Percentiles rank a stretch among this genome's conserved stretches.
These are phyloP conservation scores for Tripterygium wilfordii DNA, from an alignment of 177 flowering plant genomes.

Conservation along the genomic window DNA sequence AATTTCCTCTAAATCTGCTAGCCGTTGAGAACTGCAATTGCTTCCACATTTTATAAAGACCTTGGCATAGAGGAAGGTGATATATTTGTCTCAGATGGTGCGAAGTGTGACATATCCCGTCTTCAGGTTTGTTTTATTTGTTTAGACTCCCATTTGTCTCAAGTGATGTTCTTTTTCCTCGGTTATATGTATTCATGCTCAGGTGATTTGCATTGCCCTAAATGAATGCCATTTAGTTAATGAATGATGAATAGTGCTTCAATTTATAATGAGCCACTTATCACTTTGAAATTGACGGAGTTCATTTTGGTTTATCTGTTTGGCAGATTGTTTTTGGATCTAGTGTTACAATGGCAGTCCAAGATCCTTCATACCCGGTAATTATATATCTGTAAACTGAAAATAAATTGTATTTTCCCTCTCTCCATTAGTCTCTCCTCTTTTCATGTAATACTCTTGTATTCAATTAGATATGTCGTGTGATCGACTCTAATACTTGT, in stretches of 20 bases:
- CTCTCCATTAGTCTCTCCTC: too few species aligned
- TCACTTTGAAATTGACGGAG: too few species aligned
- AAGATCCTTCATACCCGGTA: slow-evolving; percentile 97
- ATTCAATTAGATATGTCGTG: too few species aligned
- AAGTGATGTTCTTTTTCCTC: neutral
- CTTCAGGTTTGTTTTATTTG: slow-evolving; percentile 63
- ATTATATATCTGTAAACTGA: neutral
- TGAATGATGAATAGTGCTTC: too few species aligned
- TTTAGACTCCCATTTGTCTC: neutral
- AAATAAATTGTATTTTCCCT: too few species aligned
- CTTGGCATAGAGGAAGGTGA: slow-evolving; percentile 76
- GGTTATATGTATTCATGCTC: too few species aligned
- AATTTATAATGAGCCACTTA: too few species aligned
- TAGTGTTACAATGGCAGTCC: slow-evolving; percentile 74
- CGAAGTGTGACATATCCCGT: slow-evolving; percentile 93
- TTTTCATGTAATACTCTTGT: too few species aligned
- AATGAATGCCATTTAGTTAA: too few species aligned
- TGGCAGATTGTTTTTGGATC: slow-evolving; percentile 79
- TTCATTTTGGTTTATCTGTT: slow-evolving; percentile 3
- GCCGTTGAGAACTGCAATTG: slow-evolving; percentile 72
- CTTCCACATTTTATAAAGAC: slow-evolving; percentile 51
- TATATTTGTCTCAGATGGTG: slow-evolving; percentile 95
- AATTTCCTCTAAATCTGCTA: too few species aligned
- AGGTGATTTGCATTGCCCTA: too few species aligned
- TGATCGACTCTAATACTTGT: too few species aligned